Evolutionary conservation across 1,284 basidiomycete genomes (phyloP).

Genomic region (Pseudozyma thailandica): DNA sequence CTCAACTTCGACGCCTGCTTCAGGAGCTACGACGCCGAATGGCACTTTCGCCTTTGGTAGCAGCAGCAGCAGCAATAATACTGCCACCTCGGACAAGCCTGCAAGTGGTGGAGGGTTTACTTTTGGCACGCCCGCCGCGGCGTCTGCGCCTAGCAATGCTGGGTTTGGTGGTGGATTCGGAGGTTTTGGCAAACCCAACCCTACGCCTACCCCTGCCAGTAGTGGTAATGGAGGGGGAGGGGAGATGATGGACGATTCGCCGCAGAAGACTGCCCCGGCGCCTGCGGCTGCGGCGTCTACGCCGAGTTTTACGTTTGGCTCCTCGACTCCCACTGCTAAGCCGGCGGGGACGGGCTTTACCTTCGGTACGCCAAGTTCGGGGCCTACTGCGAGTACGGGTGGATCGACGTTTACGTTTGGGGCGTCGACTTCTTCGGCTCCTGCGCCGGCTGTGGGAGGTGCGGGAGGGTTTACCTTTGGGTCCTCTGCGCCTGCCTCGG

Average conservation of each 20-base stretch:
- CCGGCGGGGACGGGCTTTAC: constrained; percentile 18
- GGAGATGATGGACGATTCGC: constrained; percentile 55
- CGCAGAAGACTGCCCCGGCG: constrained; percentile 6
- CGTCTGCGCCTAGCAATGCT: constrained; percentile 7
- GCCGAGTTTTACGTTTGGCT: constrained; percentile 38
- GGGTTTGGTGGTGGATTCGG: constrained; percentile 13
- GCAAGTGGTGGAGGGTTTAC: constrained; percentile 13
- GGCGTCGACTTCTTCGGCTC: background rate
- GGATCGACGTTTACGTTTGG: constrained; percentile 32
- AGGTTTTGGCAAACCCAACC: constrained; percentile 18
- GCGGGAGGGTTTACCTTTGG: constrained; percentile 34
- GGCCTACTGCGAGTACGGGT: background rate
- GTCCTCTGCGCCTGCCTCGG: constrained; percentile 21
- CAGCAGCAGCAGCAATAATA: background rate
- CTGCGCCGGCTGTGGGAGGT: background rate
- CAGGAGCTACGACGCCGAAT: constrained; percentile 7
- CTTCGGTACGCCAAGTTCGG: constrained; percentile 11
- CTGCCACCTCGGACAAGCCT: background rate
- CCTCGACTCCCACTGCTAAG: constrained; percentile 14
- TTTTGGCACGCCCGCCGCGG: constrained; percentile 17
- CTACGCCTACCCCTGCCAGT: constrained; percentile 9
- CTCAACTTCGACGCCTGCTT: constrained; percentile 17
- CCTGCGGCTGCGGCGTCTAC: constrained; percentile 4
- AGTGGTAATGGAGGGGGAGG: background rate
- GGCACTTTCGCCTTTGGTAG: constrained; percentile 28